Conservation (phyloP, 2,329 filamentous ascomycete species). For the Rosellinia necatrix region DNA sequence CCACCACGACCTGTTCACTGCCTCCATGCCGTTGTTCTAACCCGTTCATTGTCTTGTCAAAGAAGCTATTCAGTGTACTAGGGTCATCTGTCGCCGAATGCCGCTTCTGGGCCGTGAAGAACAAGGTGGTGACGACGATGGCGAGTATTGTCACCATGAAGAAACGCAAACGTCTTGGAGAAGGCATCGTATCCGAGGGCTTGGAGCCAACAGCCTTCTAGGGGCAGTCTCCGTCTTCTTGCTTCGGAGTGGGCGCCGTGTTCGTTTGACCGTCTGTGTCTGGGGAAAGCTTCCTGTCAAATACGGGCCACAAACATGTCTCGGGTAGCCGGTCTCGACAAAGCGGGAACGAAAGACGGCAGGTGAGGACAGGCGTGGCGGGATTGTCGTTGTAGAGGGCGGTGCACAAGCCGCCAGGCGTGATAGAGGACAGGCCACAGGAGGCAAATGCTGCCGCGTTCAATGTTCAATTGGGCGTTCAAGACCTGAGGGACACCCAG, state of each 20-base stretch:
- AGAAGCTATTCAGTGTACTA: slow-evolving; percentile 58
- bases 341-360: neutral
- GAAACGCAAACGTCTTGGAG: slow-evolving; percentile 70
- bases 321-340: slow-evolving; percentile 7
- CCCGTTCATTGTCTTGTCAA: slow-evolving; percentile 62
- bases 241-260: neutral
- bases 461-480: too few relatives aligned
- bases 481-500: too few relatives aligned
- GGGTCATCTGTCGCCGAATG: slow-evolving; percentile 53
- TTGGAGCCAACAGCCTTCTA: neutral
- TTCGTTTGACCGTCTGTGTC: neutral
- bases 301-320: slow-evolving; percentile 31
- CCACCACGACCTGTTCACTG: slow-evolving; percentile 46
- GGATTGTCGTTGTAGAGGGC: neutral
- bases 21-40: slow-evolving; percentile 48
- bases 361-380: neutral
- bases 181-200: slow-evolving; percentile 59
- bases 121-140: slow-evolving; percentile 69
- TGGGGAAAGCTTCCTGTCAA: slow-evolving; percentile 16
- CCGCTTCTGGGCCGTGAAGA: slow-evolving; percentile 69
- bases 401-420: neutral
- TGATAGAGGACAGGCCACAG: too few relatives aligned
- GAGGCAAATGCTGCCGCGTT: too few relatives aligned
- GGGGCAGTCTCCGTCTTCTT: neutral
- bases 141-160: slow-evolving; percentile 68